Percentiles rank a stretch among this genome's conserved stretches.
Evolutionary conservation across 306 rosid genomes (phyloP).

Genomic region (Dicorynia guianensis): DNA sequence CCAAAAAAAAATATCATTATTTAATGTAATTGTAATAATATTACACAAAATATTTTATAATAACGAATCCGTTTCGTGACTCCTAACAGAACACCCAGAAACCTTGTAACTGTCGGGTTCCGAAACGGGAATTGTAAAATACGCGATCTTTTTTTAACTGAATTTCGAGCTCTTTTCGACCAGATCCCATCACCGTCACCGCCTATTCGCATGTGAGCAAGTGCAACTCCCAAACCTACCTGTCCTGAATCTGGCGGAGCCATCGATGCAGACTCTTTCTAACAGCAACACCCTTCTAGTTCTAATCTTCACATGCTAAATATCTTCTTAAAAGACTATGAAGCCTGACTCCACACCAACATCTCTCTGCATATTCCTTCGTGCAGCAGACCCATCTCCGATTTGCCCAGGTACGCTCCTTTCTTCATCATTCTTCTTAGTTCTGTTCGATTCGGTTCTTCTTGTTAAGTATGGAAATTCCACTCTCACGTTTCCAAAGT

Average conservation of each 20-base stretch:
- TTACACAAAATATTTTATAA: too few species aligned
- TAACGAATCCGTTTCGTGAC: too few species aligned
- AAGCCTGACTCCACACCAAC: background rate
- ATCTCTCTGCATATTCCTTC: background rate
- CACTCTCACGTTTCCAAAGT: slow-evolving; percentile 55
- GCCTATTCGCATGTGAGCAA: too few species aligned
- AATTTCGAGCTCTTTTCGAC: too few species aligned
- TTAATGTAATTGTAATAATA: too few species aligned
- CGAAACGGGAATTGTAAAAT: too few species aligned
- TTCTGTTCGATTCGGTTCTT: slow-evolving; percentile 19
- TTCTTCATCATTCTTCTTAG: background rate
- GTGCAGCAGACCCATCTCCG: background rate
- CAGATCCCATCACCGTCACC: too few species aligned
- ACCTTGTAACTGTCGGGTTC: too few species aligned
- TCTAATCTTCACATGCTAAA: slow-evolving; percentile 11
- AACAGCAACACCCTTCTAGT: background rate
- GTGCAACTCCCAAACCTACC: slow-evolving; percentile 30
- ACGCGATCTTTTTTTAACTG: too few species aligned
- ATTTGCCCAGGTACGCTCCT: slow-evolving; percentile 25
- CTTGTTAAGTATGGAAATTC: slow-evolving; percentile 58
- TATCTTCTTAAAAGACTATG: slow-evolving; percentile 23
- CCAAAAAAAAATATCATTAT: too few species aligned
- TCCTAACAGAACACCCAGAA: too few species aligned
- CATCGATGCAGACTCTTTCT: slow-evolving; percentile 49
- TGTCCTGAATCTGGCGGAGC: slow-evolving; percentile 43